Base-by-base conservation (phyloP, 1,284 basidiomycete species). In the Schizophyllum commune region DNA sequence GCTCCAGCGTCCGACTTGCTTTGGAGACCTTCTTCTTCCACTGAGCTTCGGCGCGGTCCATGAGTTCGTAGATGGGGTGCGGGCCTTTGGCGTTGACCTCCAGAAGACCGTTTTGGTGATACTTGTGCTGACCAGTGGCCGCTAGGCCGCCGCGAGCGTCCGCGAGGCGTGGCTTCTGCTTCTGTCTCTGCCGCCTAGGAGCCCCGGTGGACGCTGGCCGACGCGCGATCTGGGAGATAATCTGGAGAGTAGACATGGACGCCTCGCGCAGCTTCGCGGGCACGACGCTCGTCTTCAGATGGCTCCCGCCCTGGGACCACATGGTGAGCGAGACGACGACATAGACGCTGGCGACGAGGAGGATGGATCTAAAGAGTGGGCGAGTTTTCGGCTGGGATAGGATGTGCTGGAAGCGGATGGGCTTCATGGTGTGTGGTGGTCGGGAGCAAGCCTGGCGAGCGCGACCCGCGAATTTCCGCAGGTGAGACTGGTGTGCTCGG, bases 51-150 rank as follows among this genome's bases (percentile, higher is more conserved):
- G 81, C 80, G 52, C 73, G 73, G 47, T 71, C 66, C 56, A 86
- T 82, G 32, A 87, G 73, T 62, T 81, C 78, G 66, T 74, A 77
- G 55, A 85, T 81, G 1, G 83, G 83, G 67, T 85, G 83, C 13
- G 69, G 64, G 5, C 68, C 75, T 32, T 68, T 61, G 21, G 71
- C 65, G 59, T 76, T 75, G 55, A 77, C 73, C 52, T 72, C 68
- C 5, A 78, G 66, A 0, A 77, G 67, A 4, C 76, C 76, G 58
- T 76, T 70, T 1, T 68, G 51, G 0, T 68, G 70, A 64, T 73
- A 77, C 5, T 47, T 64, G 53, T 75, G 72, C 58, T 61, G n/a
- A 1, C 59, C 39, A 47, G 39, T 47, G 13, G 39, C 39, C 13
- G 39, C 39, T 17, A 17, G 9, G 39, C 39, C 39, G 17, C 39